Conservation (phyloP, 371 early-diverging fungal species). For the Capillidium heterosporum region DNA sequence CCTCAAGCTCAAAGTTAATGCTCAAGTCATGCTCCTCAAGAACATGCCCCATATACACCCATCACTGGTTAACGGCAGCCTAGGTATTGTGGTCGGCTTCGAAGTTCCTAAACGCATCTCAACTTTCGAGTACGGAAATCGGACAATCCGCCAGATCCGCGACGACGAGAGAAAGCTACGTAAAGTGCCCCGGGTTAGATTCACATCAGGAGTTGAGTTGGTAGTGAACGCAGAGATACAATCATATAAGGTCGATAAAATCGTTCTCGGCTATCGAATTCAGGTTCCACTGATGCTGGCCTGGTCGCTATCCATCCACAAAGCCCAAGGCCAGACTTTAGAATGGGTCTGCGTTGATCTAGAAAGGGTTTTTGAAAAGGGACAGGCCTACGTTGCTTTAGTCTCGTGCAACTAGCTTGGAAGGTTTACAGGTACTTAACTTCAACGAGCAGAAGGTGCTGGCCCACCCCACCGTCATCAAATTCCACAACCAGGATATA, state of each 20-base stretch:
- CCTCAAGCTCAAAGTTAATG: conserved; percentile 45
- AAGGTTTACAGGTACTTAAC: conserved; percentile 48
- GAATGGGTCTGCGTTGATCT: conserved; percentile 63
- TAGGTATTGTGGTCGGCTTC: conserved; percentile 52
- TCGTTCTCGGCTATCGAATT: conserved; percentile 12
- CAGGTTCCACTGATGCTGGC: conserved; percentile 52
- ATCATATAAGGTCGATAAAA: conserved; percentile 33
- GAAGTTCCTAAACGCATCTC: background rate
- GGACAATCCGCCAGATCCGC: background rate
- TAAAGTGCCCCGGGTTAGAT: conserved; percentile 30
- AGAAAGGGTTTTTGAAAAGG: conserved; percentile 49
- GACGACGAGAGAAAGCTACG: background rate
- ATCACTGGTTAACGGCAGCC: conserved; percentile 62
- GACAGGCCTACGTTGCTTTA: conserved; percentile 83
- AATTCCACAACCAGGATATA: conserved; percentile 22
- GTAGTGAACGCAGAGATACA: conserved; percentile 32
- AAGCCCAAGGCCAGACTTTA: conserved; percentile 82
- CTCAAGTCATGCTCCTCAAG: conserved; percentile 79
- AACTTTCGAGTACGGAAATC: background rate
- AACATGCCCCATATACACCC: conserved; percentile 29
- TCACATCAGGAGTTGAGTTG: conserved; percentile 23
- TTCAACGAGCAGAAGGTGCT: conserved; percentile 41
- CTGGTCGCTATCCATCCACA: conserved; percentile 63
- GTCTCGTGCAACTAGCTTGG: conserved; percentile 46
- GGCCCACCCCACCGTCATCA: conserved; percentile 45